phyloP scores from a whole-genome alignment of 208 protist genomes.

The Porcisia hertigi region DNA sequence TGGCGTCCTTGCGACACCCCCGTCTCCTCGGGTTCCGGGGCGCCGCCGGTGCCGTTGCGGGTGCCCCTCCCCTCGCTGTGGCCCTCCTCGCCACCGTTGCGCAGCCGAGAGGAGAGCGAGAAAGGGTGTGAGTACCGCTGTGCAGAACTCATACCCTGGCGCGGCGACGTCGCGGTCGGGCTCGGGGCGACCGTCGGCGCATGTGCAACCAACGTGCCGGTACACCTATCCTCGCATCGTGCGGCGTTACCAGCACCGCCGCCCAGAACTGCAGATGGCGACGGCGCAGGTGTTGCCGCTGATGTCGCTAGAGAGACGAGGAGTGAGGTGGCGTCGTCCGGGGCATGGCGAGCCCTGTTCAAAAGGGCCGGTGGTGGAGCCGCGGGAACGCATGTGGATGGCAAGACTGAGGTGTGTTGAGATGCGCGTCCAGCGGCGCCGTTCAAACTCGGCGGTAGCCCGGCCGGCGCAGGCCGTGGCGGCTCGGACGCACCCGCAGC shows the following conservation, averaged over 20 bases:
- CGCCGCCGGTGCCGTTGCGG: not conserved
- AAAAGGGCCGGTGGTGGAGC: not conserved
- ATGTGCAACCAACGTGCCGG: not conserved
- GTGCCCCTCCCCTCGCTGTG: not conserved
- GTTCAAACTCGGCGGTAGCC: not conserved
- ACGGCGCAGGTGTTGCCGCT: not conserved
- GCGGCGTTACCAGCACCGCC: not conserved
- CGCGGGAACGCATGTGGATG: not conserved
- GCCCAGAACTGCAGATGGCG: not conserved
- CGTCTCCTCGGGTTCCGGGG: not conserved
- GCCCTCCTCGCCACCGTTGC: not conserved
- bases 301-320: not conserved
- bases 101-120: conserved; percentile 9
- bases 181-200: not conserved
- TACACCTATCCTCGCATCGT: not conserved
- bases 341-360: not conserved
- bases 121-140: conserved; percentile 12
- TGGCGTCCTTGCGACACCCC: not conserved
- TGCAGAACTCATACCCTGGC: not conserved
- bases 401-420: not conserved
- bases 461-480: not conserved
- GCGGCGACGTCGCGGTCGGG: not conserved
- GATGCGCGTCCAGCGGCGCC: not conserved
- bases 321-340: not conserved
- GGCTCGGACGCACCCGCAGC: not conserved